A percentile compares a stretch with the other conserved stretches of the same genome.
phyloP scores from a whole-genome alignment of 495 filamentous ascomycete species.

The Rostrohypoxylon terebratum region DNA sequence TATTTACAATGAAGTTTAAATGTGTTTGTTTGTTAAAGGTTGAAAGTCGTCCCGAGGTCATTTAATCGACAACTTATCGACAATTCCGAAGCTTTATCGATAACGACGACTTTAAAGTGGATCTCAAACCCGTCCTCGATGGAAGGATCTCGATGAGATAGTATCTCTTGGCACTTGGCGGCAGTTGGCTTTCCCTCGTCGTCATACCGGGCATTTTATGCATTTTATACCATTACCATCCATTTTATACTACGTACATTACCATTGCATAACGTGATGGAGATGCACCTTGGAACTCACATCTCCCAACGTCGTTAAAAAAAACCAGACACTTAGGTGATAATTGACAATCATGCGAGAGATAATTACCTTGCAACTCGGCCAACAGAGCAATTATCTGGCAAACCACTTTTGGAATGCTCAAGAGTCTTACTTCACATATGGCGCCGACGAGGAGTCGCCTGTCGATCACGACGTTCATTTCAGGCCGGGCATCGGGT shows the following conservation, averaged over 20 bases:
- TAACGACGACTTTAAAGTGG: not conserved
- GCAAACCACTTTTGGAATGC: conserved; percentile 99
- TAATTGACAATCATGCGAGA: conserved; percentile 80
- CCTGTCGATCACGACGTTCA: conserved; percentile 91
- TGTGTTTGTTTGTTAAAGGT: not conserved
- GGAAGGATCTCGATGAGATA: not conserved
- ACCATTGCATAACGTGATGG: conserved; percentile 19
- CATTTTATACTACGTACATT: no score
- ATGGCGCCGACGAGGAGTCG: conserved; percentile 73
- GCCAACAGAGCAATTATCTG: conserved; percentile 91
- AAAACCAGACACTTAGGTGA: not conserved
- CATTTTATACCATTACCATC: no score
- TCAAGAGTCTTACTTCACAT: conserved; percentile 99
- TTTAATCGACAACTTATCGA: no score
- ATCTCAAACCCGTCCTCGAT: not conserved
- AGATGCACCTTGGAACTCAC: conserved; percentile 1
- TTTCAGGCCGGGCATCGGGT: conserved; percentile 87
- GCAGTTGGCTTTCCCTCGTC: conserved; percentile 15
- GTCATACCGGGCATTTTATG: conserved; percentile 6
- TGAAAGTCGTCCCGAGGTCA: conserved; percentile 3
- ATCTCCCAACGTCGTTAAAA: not conserved
- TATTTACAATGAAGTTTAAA: conserved; percentile 1
- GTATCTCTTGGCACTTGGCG: conserved; percentile 18
- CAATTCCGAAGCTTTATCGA: conserved; percentile 30
- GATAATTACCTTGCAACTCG: conserved; percentile 93